Base-by-base conservation (phyloP, 2,329 filamentous ascomycete genomes). In the Colletotrichum falcatum region DNA sequence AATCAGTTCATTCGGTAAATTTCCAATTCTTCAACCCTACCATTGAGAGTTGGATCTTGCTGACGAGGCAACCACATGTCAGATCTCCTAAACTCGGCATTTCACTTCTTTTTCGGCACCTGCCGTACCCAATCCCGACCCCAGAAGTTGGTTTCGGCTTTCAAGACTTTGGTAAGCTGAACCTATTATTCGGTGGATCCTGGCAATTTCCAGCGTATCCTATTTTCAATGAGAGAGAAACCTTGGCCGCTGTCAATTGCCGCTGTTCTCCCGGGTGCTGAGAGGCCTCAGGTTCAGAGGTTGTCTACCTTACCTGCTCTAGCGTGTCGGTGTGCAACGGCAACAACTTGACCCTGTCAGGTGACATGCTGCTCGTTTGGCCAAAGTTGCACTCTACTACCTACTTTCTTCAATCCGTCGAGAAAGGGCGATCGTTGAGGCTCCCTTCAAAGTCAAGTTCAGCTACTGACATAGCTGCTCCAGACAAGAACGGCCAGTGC, bases 261-360 rank as follows among this genome's bases (percentile, higher is more conserved):
- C n/a, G 46, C 16, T 37, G 33, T 37, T 37, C 16, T 51, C 16
- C 33, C 33, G 33, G 14, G 46, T n/a, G 39, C 14, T 9, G 12
- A n/a, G 3, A 39, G 8, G 44, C 46, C 59, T 48, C 16, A 28
- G 33, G 46, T 28, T 39, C 39, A 33, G 23, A 33, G 23, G n/a
- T 26, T 39, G 16, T 30, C 46, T 51, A 46, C 44, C 14, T 46
- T 46, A n/a, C 42, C 20, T 44, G 20, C 39, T 44, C 42, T 44
- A n/a, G 23, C 39, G 37, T 30, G 11, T 20, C 23, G 33, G 8
- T 44, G 37, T 37, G n/a, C 12, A 20, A 37, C 16, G 23, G 35
- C 44, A 51, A 26, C 23, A 37, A 16, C 59, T n/a, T 23, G 30
- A 3, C 51, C n/a, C n/a, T 49, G 46, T 61, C 59, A 51, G 44